Percentiles rank a stretch among this genome's conserved stretches.
phyloP scores from a whole-genome alignment of 2,329 filamentous ascomycete genomes.

The Beauveria asiatica region DNA sequence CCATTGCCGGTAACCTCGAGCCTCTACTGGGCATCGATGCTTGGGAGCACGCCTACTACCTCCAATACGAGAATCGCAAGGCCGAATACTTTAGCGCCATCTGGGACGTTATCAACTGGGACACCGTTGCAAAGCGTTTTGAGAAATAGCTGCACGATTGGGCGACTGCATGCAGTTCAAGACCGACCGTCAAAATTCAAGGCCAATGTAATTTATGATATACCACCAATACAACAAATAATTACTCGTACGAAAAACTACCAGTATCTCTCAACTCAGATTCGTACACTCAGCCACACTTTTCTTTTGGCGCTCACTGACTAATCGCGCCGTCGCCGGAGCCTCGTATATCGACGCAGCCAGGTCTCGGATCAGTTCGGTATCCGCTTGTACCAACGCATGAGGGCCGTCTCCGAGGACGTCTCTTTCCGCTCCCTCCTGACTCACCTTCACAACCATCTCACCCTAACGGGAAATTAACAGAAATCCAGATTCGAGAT shows the following conservation, averaged over 20 bases:
- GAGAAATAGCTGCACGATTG: constrained; percentile 30
- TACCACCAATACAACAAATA: constrained; percentile 3
- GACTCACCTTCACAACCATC: not conserved
- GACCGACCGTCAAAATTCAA: not conserved
- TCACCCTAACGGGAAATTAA: not conserved
- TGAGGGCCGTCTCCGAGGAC: not conserved
- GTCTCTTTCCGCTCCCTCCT: not conserved
- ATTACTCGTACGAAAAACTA: not conserved
- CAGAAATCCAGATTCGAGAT: not conserved
- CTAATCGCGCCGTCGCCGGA: not conserved
- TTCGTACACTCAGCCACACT: no score
- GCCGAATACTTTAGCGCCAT: constrained; percentile 89
- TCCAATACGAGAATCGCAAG: constrained; percentile 96
- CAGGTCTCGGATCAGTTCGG: not conserved
- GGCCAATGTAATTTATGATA: constrained; percentile 9
- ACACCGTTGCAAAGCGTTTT: constrained; percentile 73
- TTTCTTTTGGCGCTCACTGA: no score
- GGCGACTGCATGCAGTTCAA: not conserved
- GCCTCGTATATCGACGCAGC: not conserved
- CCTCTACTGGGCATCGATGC: constrained; percentile 86
- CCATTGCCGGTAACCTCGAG: constrained; percentile 72
- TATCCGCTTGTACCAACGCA: not conserved
- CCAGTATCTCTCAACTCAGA: no score
- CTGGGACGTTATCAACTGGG: constrained; percentile 96
- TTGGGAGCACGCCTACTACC: constrained; percentile 94